Percentiles rank a stretch among this genome's conserved stretches.
Conservation (phyloP, 352 stramenopile species). For the Phytophthora rubi region DNA sequence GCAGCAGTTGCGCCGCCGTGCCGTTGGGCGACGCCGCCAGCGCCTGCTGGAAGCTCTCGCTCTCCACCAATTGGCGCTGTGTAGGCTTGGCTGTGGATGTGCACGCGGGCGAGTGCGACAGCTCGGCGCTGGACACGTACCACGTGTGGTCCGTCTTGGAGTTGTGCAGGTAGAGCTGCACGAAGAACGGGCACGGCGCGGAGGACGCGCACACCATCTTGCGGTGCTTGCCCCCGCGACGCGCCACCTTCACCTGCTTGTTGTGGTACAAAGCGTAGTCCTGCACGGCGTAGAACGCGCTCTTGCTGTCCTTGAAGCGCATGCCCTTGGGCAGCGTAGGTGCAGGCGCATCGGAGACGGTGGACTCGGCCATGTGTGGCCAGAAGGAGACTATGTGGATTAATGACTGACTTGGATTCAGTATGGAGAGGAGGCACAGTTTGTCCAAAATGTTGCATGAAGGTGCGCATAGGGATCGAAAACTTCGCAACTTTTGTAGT, state of each 20-base stretch:
- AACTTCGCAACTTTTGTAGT: too few species aligned
- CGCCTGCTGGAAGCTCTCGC: constrained; percentile 48
- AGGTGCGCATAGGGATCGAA: too few species aligned
- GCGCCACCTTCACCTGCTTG: constrained; percentile 62
- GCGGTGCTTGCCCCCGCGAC: constrained; percentile 69
- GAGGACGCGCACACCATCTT: constrained; percentile 52
- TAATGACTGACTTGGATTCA: not conserved
- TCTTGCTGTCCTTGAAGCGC: constrained; percentile 56
- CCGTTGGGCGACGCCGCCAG: constrained; percentile 38
- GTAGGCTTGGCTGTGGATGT: constrained; percentile 60
- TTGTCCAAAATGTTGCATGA: constrained; percentile 1
- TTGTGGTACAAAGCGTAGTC: constrained; percentile 66
- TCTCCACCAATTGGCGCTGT: constrained; percentile 58
- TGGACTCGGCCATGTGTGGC: not conserved
- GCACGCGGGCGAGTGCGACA: constrained; percentile 50
- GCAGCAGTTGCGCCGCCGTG: constrained; percentile 44
- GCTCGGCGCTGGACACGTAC: constrained; percentile 66
- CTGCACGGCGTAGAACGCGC: constrained; percentile 60
- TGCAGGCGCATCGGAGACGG: not conserved
- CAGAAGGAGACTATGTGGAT: not conserved
- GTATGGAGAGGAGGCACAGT: constrained; percentile 1
- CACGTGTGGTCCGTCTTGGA: constrained; percentile 58
- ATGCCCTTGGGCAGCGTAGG: constrained; percentile 48
- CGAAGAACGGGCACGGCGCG: constrained; percentile 63
- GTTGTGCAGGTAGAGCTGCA: constrained; percentile 70